Base-by-base conservation (phyloP, 495 filamentous ascomycete genomes). In the Paragyromitra xinjiangensis region DNA sequence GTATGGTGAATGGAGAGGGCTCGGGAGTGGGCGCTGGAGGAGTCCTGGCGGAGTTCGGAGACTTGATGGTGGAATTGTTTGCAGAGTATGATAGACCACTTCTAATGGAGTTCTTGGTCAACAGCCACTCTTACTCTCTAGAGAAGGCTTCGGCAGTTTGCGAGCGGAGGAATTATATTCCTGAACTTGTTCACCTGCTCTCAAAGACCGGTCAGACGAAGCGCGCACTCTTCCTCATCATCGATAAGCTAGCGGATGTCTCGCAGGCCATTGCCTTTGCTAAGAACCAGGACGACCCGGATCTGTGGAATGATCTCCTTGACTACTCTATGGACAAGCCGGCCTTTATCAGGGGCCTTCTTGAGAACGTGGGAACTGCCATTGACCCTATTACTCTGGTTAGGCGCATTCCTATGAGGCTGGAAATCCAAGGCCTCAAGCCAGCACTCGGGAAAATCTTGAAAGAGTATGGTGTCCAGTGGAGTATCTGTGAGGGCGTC, bases 321-420 rank as follows among this genome's bases (percentile, higher is more conserved):
- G 89, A 94, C 72, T 98, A 98, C 85, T 92, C 90, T 26, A 98
- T 99, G 96, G 93, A 97, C 83, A 97, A 97, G 78, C 95, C 95
- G 0, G 88, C 88, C 14, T 99, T 99, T 85, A 97, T 99, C 70
- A 90, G 93, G 19, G 96, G 92, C 2, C 85, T 99, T 7, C 88
- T 99, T 1, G 93, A 97, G 76, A 93, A 98, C 83, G 94, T 96
- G 5, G 95, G 96, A 12, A 97, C 94, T 3, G 88, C 93, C 3
- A 94, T 98, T 64, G 90, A 97, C 78, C 95, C 95, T 0, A 92
- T 97, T 72, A 92, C 91, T 8, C 88, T 99, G 6, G 94, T 99
- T 6, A 88, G 92, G 11, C 90, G 94, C 0, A 98, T 99, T 59
- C 95, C 95, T 0, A 92, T 93, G 80, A 94, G 95, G 0, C 84